Evolutionary conservation across 768 basidiomycete species (phyloP).

Genomic region (Lenzites betulinus): DNA sequence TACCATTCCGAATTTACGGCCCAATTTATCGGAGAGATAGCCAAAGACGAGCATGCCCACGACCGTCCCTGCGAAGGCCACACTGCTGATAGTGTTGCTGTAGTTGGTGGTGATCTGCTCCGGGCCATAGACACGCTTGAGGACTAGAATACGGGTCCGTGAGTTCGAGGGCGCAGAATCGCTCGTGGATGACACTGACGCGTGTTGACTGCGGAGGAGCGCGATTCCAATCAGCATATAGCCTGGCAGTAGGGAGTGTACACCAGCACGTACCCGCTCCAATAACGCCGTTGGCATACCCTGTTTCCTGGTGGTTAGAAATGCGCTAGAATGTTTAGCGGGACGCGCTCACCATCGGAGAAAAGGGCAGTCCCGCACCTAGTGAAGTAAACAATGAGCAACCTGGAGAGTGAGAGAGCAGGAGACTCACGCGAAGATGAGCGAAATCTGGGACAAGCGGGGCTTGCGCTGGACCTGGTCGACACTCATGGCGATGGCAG

Average conservation of each 20-base stretch:
- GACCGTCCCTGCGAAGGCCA: slow-evolving; percentile 85
- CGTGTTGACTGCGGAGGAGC: slow-evolving; percentile 57
- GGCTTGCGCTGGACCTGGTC: slow-evolving; percentile 15
- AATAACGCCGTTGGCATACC: slow-evolving; percentile 81
- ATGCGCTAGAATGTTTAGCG: not conserved
- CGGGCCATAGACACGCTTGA: slow-evolving; percentile 70
- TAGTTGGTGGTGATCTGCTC: slow-evolving; percentile 57
- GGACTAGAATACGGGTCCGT: slow-evolving; percentile 43
- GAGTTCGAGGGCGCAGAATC: not conserved
- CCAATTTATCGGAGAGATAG: slow-evolving; percentile 83
- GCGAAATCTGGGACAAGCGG: slow-evolving; percentile 58
- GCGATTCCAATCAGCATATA: not conserved
- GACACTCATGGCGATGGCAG: slow-evolving; percentile 7
- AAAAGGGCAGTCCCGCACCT: slow-evolving; percentile 89
- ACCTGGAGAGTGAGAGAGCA: not conserved
- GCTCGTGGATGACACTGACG: slow-evolving; percentile 40
- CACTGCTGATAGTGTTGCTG: slow-evolving; percentile 60
- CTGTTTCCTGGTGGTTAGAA: slow-evolving; percentile 37
- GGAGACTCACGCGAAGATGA: slow-evolving; percentile 77
- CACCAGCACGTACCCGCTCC: slow-evolving; percentile 60
- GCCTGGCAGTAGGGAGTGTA: no score
- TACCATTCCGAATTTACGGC: slow-evolving; percentile 89
- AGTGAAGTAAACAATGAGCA: not conserved
- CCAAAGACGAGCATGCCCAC: slow-evolving; percentile 84
- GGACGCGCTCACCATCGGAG: slow-evolving; percentile 63